Conservation (phyloP, 257 asterid species). For the Fraxinus quadrangulata region DNA sequence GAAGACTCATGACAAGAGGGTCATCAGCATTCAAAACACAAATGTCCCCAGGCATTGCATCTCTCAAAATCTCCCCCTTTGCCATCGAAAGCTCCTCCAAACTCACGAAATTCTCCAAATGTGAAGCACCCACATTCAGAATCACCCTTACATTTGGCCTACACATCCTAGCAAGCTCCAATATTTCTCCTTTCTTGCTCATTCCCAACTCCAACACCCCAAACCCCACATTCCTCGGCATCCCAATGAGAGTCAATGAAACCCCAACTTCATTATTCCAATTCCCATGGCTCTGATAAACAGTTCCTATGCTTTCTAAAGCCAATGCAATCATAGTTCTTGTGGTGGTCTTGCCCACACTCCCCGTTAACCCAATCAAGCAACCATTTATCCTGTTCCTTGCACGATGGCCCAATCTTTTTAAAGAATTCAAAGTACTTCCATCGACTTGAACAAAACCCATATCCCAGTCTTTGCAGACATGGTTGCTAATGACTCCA, state of each 20-base stretch:
- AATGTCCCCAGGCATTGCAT: slow-evolving; percentile 32
- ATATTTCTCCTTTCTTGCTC: slow-evolving; percentile 38
- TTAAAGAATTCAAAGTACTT: slow-evolving; percentile 16
- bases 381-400: slow-evolving; percentile 33
- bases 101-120: slow-evolving; percentile 36
- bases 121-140: slow-evolving; percentile 40
- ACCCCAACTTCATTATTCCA: slow-evolving; percentile 39
- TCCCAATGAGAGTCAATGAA: slow-evolving; percentile 35
- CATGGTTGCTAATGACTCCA: slow-evolving; percentile 36
- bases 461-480: slow-evolving; percentile 25
- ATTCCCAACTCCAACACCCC: slow-evolving; percentile 43
- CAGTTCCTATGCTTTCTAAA: slow-evolving; percentile 28
- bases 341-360: slow-evolving; percentile 42
- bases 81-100: slow-evolving; percentile 37
- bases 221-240: slow-evolving; percentile 29
- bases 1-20: slow-evolving; percentile 37
- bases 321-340: slow-evolving; percentile 32
- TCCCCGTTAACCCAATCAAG: slow-evolving; percentile 38
- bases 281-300: slow-evolving; percentile 33
- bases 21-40: slow-evolving; percentile 46
- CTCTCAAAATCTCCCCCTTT: slow-evolving; percentile 42
- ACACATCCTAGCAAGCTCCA: slow-evolving; percentile 35
- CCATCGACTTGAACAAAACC: slow-evolving; percentile 32
- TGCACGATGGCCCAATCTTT: slow-evolving; percentile 23
- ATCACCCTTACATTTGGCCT: slow-evolving; percentile 38